Base-by-base conservation (phyloP, 345 rosid genomes). In the Bruguiera sexangula region DNA sequence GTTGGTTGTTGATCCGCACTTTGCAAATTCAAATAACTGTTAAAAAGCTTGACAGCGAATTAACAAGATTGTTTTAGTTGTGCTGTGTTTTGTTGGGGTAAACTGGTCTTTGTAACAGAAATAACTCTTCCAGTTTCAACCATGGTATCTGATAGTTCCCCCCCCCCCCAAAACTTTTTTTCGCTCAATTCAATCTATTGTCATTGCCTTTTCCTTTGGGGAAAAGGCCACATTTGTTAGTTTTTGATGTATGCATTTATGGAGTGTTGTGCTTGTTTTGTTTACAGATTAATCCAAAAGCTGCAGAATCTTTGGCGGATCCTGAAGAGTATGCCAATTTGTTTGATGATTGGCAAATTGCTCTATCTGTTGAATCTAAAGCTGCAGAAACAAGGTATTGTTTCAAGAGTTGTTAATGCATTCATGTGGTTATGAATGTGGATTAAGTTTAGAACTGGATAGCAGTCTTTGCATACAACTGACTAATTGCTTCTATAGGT, bases 291-390 rank as follows among this genome's bases (percentile, higher is more conserved):
- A 96, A 96, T 81, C 85, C 98, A 65, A 92, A 92, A 79, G 99
- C 99, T 51, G 97, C 99, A 55, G 99, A 96, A 73, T 92, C 98
- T 70, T 80, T 96, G 84, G 98, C 99, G 9, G 99, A 96, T 84
- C 97, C 98, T 74, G 93, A 85, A 75, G 99, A 96, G 85, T 96
- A 96, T 79, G 81, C 98, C 62, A 96, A 96, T 82, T 67, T 96
- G 75, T 96, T 96, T 85, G 98, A 96, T 64, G 96, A 96, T 87
- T 90, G 98, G 99, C 97, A 92, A 85, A 85, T 90, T 70, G 92
- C 96, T 53, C 86, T 92, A 65, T 88, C 98, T 58, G 84, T 96
- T 6, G 99, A 96, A 80, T 82, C 89, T 71, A 92, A 64, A 83
- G 83, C 73, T 79, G 83, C 85, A 59, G 98, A 85, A 82, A 77